Evolutionary conservation across 805 yeast genomes (phyloP).

Genomic region (Yamadazyma phyllophila): DNA sequence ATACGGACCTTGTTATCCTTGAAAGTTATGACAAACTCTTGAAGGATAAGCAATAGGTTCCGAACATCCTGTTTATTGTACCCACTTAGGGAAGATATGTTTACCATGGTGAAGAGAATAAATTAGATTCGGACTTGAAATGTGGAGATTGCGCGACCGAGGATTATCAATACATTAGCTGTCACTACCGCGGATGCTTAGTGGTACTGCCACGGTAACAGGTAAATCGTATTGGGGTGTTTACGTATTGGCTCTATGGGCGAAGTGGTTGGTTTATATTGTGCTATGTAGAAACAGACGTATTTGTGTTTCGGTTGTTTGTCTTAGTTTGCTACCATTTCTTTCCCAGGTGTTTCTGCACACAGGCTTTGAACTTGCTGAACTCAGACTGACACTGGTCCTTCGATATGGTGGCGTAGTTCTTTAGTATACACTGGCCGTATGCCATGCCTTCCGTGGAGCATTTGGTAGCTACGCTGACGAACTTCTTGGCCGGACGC

Average conservation of each 20-base stretch:
- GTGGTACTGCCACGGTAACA: too few relatives aligned
- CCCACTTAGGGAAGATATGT: conserved; percentile 31
- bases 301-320: neutral
- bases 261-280: too few relatives aligned
- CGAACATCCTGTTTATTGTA: conserved; percentile 33
- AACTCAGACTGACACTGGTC: conserved; percentile 57
- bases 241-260: too few relatives aligned
- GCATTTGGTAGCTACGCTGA: conserved; percentile 40
- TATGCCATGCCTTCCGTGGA: conserved; percentile 45
- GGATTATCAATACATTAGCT: neutral
- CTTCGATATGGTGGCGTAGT: conserved; percentile 49
- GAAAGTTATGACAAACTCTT: conserved; percentile 35
- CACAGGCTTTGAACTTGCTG: conserved; percentile 48
- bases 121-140: neutral
- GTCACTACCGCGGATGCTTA: too few relatives aligned
- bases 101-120: conserved; percentile 24
- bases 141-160: conserved; percentile 7
- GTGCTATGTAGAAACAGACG: too few relatives aligned
- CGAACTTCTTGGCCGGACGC: conserved; percentile 44
- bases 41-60: conserved; percentile 30
- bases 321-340: conserved; percentile 13
- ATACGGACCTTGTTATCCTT: conserved; percentile 35
- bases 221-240: too few relatives aligned
- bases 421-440: conserved; percentile 53
- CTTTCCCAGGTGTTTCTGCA: conserved; percentile 22